Evolutionary conservation across 306 rosid genomes (phyloP), one percentile per base, ranked within the genome.

Genomic region (Gynostemma pentaphyllum): DNA sequence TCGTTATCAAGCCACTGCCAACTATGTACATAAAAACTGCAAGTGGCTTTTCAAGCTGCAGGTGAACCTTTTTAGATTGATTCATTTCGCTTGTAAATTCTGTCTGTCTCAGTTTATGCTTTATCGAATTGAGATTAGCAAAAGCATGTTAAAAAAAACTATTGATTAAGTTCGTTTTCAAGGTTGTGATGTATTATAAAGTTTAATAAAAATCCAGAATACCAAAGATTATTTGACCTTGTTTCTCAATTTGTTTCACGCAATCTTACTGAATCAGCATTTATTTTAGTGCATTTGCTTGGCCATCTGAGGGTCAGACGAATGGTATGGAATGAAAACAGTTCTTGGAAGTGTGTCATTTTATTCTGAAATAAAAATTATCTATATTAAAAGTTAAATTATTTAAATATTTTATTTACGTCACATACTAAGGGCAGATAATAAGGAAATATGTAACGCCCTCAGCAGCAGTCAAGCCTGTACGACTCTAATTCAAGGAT

Each of bases 1-100:
- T 24, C 41, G 32, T 45, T 60, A 55, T 36, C 21, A 24, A 41
- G 36, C 5, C 48, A 60, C 7, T 19, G 21, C 47, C 19, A 50
- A 48, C 60, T 79, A 36, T 88, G 99, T 94, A 88, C 77, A 86
- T 88, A 84, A 56, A 56, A 74, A 49, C 66, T 12, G 15, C 50
- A 29, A 15, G 3, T 54, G 62, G 62, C 15, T 54, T 54, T 0
- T 7, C 7, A 54, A 15, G 36, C 62, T 37, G 11, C 48, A 12
- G 65, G 32, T 60, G 32, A 10, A 37, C 13, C 61, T 19, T 65
- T 51, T 22, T 4, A 60, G 65, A 16, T 56, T 47, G 41, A 29
- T 60, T 67, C 22, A 37, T 53, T 74, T 52, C 46, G 57, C 59
- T 74, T 78, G 79, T 70, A 78, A 65, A 53, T 74, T 71, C 49